A percentile compares a stretch with the other conserved stretches of the same genome.
phyloP scores from a whole-genome alignment of 208 protist species.

The Crithidia sp. region DNA sequence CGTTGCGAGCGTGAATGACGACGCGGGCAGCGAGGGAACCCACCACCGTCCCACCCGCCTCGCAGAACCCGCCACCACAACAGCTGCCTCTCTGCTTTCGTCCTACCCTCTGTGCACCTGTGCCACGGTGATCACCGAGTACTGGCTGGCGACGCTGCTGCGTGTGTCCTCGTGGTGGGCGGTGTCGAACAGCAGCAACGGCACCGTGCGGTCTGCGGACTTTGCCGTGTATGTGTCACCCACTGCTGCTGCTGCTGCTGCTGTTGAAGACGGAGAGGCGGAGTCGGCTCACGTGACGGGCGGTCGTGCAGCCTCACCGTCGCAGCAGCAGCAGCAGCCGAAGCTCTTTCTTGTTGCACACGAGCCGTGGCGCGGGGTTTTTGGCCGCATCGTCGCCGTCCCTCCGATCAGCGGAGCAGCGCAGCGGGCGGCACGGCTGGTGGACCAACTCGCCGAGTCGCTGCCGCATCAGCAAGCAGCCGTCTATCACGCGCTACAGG shows the following conservation, averaged over 20 bases:
- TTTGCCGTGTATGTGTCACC: conserved; percentile 11
- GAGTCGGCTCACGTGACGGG: neutral
- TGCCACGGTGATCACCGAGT: conserved; percentile 18
- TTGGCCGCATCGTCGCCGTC: conserved; percentile 5
- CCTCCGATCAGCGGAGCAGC: conserved; percentile 28
- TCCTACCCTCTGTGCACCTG: conserved; percentile 31
- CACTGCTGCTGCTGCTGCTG: conserved; percentile 3
- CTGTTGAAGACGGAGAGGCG: neutral
- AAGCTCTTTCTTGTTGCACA: conserved; percentile 18
- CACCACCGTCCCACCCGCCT: neutral
- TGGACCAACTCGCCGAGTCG: conserved; percentile 1
- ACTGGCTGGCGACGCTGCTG: conserved; percentile 34
- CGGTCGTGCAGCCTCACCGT: neutral
- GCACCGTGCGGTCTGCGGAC: neutral
- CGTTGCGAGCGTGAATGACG: neutral
- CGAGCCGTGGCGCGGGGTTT: conserved; percentile 32
- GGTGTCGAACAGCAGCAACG: conserved; percentile 1
- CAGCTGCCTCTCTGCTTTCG: conserved; percentile 22
- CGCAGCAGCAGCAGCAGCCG: neutral
- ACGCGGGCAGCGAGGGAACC: neutral
- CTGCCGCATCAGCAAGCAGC: conserved; percentile 19
- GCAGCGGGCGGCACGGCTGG: conserved; percentile 14
- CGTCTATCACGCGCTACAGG: neutral
- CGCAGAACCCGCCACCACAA: neutral
- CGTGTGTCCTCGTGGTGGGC: conserved; percentile 25